Base-by-base conservation (phyloP, 1,284 basidiomycete genomes). In the Abortiporus biennis region DNA sequence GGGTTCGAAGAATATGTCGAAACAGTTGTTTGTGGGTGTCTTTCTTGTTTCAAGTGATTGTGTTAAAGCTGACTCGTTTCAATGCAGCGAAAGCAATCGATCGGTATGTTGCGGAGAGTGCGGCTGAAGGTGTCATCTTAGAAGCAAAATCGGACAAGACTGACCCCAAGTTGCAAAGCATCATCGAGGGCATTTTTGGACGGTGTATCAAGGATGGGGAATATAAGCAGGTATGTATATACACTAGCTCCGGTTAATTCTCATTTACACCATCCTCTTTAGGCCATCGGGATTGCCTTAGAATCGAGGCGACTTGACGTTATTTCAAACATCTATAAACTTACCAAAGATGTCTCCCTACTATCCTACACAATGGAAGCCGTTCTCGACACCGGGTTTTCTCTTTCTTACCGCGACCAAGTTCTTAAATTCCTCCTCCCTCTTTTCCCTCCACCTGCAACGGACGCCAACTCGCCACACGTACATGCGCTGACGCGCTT, bases 211-310 rank as follows among this genome's bases (percentile, higher is more conserved):
- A 80, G 8, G 89, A 93, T 47, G 85, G 85, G 42, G 92, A 93
- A 61, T 88, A 78, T 66, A 92, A 87, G 61, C 90, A 95, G 67
- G 92, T 88, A 42, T 46, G 74, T 62, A n/a, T 30, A 25, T 35
- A 21, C 21, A 38, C 29, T n/a, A 35, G 23, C 6, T 36, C 24
- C 12, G 41, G 38, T 33, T 38, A 43, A 22, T 51, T 38, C 9
- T 24, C 27, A 3, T 35, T 35, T 32, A 40, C 15, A 45, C 21
- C 19, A 11, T 12, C 23, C 37, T 35, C 15, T 23, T n/a, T 52
- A 95, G 88, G 92, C 92, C 2, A 85, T 96, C 48, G 94, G 94
- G 34, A 89, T 98, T 52, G 92, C 93, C 0, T 74, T 98, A 5
- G 93, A 96, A 56, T 83, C 92, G 17, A 84, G 74, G 47, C 80